Conservation (phyloP, 108 stramenopile genomes). For the Fragilariopsis cylindrus region DNA sequence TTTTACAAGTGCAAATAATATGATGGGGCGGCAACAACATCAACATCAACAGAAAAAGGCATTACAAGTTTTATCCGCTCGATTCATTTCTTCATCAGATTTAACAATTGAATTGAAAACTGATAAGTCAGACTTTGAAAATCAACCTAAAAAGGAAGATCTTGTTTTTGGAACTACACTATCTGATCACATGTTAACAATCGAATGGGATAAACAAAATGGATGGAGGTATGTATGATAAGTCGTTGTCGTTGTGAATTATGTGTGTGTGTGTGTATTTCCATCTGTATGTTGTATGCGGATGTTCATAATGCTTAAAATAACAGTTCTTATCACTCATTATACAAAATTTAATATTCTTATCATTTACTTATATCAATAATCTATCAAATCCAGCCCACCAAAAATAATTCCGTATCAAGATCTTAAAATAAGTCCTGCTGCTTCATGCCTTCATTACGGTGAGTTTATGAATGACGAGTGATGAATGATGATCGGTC, state of each 20-base stretch:
- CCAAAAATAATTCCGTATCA: constrained; percentile 84
- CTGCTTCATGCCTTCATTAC: constrained; percentile 89
- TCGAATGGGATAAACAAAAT: constrained; percentile 66
- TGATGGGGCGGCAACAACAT: too few species aligned
- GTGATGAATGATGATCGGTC: not conserved
- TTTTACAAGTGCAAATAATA: too few species aligned
- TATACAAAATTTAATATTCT: too few species aligned
- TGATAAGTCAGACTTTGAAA: constrained; percentile 37
- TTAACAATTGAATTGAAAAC: constrained; percentile 39
- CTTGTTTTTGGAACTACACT: constrained; percentile 80
- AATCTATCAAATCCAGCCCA: not conserved
- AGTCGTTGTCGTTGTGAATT: too few species aligned
- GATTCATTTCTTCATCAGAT: constrained; percentile 47
- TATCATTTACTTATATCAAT: too few species aligned
- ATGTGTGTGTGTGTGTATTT: too few species aligned
- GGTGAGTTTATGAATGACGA: constrained; percentile 45
- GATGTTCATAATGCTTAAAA: too few species aligned
- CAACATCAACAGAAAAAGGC: too few species aligned
- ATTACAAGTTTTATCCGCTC: not conserved
- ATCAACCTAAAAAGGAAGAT: constrained; percentile 58
- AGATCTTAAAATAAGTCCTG: constrained; percentile 83
- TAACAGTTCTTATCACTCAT: too few species aligned
- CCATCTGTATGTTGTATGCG: too few species aligned
- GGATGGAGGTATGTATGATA: constrained; percentile 57
- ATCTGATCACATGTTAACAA: constrained; percentile 92